Conservation (phyloP, 2,329 filamentous ascomycete species). For the Beauveria pseudobassiana region DNA sequence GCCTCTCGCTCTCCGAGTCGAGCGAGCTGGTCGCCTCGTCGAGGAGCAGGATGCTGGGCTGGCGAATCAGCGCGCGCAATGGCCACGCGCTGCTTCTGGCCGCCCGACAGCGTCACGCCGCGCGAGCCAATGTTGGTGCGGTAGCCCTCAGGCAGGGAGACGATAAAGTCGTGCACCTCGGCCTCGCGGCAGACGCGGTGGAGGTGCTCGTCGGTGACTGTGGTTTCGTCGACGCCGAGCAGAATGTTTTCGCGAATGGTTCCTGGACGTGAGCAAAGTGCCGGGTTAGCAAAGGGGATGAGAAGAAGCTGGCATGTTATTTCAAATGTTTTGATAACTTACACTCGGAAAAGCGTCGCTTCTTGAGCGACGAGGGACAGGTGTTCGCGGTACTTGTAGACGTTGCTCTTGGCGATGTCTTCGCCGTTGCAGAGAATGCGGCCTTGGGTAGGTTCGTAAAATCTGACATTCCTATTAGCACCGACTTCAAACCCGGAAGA, state of each 20-base stretch:
- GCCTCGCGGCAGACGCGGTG: constrained; percentile 51
- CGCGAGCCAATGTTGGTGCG: constrained; percentile 59
- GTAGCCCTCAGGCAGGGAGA: constrained; percentile 59
- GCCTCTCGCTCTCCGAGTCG: constrained; percentile 54
- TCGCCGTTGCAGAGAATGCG: constrained; percentile 56
- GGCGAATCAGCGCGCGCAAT: constrained; percentile 61
- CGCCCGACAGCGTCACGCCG: constrained; percentile 61
- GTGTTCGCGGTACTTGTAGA: constrained; percentile 54
- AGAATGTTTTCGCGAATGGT: constrained; percentile 63
- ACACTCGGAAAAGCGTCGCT: constrained; percentile 62
- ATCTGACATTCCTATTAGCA: constrained; percentile 30
- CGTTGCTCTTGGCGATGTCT: constrained; percentile 51
- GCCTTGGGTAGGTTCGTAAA: constrained; percentile 62
- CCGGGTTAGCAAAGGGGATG: neutral
- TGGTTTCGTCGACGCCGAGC: constrained; percentile 51
- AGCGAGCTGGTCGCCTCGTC: constrained; percentile 68
- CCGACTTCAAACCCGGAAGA: too few species aligned
- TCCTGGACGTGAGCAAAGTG: constrained; percentile 21
- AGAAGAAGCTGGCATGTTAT: neutral
- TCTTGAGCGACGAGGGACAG: constrained; percentile 71
- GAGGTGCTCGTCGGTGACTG: constrained; percentile 44
- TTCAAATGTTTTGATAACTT: constrained; percentile 12
- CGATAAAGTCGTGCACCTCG: constrained; percentile 64
- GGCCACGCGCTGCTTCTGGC: constrained; percentile 63
- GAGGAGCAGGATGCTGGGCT: constrained; percentile 59